Percentiles rank a stretch among this genome's conserved stretches.
phyloP scores from a whole-genome alignment of 176 grass and related monocot genomes.

The Rhynchospora breviuscula region DNA sequence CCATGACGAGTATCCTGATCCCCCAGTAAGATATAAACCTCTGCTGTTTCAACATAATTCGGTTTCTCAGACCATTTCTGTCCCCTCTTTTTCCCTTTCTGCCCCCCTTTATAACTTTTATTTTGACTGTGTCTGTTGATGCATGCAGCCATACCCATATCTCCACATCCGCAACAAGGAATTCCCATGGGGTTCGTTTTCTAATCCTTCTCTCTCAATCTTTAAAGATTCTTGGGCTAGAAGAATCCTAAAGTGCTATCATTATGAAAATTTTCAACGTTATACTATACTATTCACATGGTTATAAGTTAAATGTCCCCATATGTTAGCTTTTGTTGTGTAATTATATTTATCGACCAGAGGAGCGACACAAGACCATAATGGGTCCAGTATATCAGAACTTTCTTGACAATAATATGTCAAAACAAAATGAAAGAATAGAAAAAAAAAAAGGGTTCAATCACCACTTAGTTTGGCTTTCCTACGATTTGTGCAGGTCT shows the following conservation, averaged over 20 bases:
- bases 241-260: too few species aligned
- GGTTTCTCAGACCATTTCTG: not conserved
- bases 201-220: not conserved
- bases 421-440: not conserved
- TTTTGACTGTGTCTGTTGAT: not conserved
- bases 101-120: not conserved
- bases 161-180: slow-evolving; percentile 51
- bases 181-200: slow-evolving; percentile 40
- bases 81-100: not conserved
- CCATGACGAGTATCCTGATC: slow-evolving; percentile 36
- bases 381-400: not conserved
- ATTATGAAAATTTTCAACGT: too few species aligned
- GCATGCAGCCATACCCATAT: slow-evolving; percentile 39
- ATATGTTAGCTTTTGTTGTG: too few species aligned
- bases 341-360: too few species aligned
- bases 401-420: not conserved
- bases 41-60: not conserved
- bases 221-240: not conserved
- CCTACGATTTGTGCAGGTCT: slow-evolving; percentile 16
- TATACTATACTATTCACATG: too few species aligned
- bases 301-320: too few species aligned
- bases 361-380: too few species aligned
- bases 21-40: slow-evolving; percentile 24
- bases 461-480: not conserved
- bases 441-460: not conserved